Conservation (phyloP, 2,329 filamentous ascomycete species). For the Ilyonectria mors-panacis region DNA sequence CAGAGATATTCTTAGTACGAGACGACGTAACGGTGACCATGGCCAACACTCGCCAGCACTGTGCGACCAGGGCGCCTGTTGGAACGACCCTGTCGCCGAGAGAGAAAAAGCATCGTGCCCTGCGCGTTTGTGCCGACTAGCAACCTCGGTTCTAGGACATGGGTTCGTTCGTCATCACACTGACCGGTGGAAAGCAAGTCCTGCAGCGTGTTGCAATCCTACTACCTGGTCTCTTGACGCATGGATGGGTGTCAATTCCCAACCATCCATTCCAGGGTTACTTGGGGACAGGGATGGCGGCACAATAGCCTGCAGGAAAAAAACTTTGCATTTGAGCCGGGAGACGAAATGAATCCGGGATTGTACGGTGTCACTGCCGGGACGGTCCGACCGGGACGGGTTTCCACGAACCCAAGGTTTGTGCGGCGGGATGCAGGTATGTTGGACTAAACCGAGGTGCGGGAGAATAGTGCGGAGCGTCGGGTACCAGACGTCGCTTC, state of each 20-base stretch:
- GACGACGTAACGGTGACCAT: not conserved
- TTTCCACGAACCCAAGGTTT: not conserved
- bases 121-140: conserved; percentile 14
- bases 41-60: not conserved
- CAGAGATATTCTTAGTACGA: not conserved
- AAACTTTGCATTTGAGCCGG: conserved; percentile 7
- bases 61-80: not conserved
- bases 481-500: no score
- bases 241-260: not conserved
- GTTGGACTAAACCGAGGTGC: no score
- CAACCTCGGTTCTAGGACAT: conserved; percentile 15
- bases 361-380: conserved; percentile 7
- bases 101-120: not conserved
- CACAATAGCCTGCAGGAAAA: not conserved
- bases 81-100: not conserved
- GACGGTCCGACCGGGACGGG: conserved; percentile 18
- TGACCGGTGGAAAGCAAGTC: conserved; percentile 1
- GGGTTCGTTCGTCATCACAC: conserved; percentile 2
- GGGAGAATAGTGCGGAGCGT: no score
- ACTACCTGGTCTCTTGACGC: conserved; percentile 1
- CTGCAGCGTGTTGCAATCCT: conserved; percentile 18
- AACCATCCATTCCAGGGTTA: not conserved
- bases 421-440: not conserved
- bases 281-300: conserved; percentile 6
- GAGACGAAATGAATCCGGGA: conserved; percentile 23